Conservation (phyloP, 306 rosid species). For the Morella rubra region DNA sequence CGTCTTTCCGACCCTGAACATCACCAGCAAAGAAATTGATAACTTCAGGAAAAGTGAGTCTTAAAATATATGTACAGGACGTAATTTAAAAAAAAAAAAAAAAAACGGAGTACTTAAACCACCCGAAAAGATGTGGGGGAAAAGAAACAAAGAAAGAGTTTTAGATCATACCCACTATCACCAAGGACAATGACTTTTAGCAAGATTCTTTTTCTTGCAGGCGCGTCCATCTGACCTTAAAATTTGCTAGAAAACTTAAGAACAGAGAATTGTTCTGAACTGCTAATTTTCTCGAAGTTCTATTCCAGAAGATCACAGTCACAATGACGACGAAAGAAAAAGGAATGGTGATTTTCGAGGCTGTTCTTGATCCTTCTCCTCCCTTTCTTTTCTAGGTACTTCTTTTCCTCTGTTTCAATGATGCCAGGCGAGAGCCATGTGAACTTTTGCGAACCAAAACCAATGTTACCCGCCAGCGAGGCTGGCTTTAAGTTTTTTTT, state of each 20-base stretch:
- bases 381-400: conserved; percentile 18
- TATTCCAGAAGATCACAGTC: not conserved
- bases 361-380: conserved; percentile 40
- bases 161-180: conserved; percentile 74
- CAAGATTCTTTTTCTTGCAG: conserved; percentile 57
- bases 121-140: not conserved
- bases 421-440: conserved; percentile 41
- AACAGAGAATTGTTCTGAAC: conserved; percentile 1
- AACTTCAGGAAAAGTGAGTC: conserved; percentile 5
- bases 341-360: conserved; percentile 23
- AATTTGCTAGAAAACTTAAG: not conserved
- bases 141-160: not conserved
- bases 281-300: not conserved
- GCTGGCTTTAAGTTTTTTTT: not conserved
- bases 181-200: conserved; percentile 92
- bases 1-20: conserved; percentile 90
- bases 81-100: not conserved
- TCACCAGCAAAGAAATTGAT: not conserved
- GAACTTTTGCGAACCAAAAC: conserved; percentile 57
- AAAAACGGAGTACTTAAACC: not conserved
- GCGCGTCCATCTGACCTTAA: conserved; percentile 46
- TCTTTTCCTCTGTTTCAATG: conserved; percentile 36
- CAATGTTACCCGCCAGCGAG: conserved; percentile 58
- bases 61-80: not conserved
- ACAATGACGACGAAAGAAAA: conserved; percentile 17